Evolutionary conservation across 768 basidiomycete species (phyloP), one percentile per base, ranked within the genome.

Genomic region (Tylopilus balloui): DNA sequence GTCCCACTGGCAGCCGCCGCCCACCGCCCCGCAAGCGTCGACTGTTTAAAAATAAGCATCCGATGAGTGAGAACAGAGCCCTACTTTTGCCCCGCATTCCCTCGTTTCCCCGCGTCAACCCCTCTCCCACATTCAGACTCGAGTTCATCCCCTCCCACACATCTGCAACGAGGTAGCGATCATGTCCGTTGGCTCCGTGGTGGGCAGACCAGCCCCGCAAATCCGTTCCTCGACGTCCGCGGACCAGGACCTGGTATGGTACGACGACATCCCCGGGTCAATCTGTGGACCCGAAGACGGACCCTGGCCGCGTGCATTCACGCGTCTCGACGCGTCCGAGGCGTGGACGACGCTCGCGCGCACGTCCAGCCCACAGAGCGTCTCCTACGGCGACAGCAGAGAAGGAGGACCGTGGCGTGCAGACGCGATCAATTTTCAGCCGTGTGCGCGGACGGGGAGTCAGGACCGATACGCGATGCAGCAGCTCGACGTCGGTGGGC

Each of bases 381-480:
- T 70, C 20, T 54, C 64, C 28, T 70, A 79, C 21, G 72, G 69
- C 19, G 19, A 19, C 9, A 19, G 19, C 9, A 8, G 35, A 9
- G 11, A 19, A 4, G 6, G 28, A 8, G 28, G 28, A 47, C 72
- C 64, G 57, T 68, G 67, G 66, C 64, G 69, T n/a, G 81, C 76
- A 5, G 80, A 84, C 55, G 76, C 74, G 37, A 66, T 86, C 62
- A 85, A 84, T 59, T 85, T 86, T 50, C 84, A 86, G 53, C 84
- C 84, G 4, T 82, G 78, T 31, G 68, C 71, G 1, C 69, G 65
- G 9, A 72, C 75, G 17, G 69, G 65, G 51, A 84, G 80, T 1
- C 84, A 86, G 66, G 84, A 86, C 57, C 73, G 84, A 48, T 82
- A 82, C 53, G 74, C 81, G 25, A 74, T 83, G 47, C 77, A 77